These are phyloP conservation scores for Mycena polygramma DNA, from an alignment of 768 basidiomycete genomes.

Conservation along the genomic window DNA sequence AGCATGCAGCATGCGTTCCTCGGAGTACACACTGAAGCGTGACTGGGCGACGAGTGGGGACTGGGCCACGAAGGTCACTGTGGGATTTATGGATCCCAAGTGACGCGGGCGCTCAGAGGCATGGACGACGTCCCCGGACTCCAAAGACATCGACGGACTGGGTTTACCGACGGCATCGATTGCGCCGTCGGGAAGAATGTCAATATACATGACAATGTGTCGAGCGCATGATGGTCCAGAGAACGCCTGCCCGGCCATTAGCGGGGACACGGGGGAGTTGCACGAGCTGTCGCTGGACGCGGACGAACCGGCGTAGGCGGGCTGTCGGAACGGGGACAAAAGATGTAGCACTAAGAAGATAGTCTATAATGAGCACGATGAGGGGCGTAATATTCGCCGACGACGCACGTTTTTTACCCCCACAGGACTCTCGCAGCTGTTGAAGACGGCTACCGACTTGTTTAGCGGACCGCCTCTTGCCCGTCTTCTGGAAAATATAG, in stretches of 20 bases:
- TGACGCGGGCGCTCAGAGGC: constrained; percentile 5
- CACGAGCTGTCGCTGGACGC: not conserved
- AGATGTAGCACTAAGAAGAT: not conserved
- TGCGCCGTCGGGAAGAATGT: not conserved
- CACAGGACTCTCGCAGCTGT: constrained; percentile 5
- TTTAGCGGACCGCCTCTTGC: not conserved
- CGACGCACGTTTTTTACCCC: not conserved
- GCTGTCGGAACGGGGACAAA: not conserved
- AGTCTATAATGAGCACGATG: not conserved
- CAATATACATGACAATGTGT: constrained; percentile 4
- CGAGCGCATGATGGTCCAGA: no score
- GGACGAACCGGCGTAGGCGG: not conserved
- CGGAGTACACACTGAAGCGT: not conserved
- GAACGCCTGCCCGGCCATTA: not conserved
- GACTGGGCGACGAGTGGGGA: not conserved
- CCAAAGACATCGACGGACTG: not conserved
- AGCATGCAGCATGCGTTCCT: not conserved
- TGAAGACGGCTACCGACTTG: constrained; percentile 13
- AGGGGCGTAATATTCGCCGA: not conserved
- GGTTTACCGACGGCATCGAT: not conserved
- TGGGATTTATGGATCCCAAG: constrained; percentile 6
- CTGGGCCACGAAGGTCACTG: not conserved
- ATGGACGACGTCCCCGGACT: constrained; percentile 11
- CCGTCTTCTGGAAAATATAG: constrained; percentile 18
- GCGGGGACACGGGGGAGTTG: not conserved